phyloP scores from a whole-genome alignment of 768 basidiomycete species.

The Russula abietina region DNA sequence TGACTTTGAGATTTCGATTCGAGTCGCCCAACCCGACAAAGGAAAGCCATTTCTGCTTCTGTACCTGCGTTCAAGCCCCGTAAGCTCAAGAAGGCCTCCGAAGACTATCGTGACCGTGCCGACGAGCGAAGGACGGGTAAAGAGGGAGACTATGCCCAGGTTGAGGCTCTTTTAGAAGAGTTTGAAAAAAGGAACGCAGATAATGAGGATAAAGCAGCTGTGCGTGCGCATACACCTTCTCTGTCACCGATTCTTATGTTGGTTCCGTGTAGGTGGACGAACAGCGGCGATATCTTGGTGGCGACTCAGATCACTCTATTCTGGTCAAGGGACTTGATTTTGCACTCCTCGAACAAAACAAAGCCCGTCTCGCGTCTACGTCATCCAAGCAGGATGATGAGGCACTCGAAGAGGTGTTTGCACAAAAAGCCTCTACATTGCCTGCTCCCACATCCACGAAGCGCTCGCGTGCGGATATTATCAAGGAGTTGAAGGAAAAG shows the following conservation, averaged over 20 bases:
- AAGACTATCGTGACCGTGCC: constrained; percentile 68
- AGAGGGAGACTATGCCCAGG: constrained; percentile 69
- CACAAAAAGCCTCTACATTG: constrained; percentile 36
- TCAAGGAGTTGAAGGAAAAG: constrained; percentile 66
- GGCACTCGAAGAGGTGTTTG: constrained; percentile 70
- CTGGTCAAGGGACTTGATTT: constrained; percentile 88
- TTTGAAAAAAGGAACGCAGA: constrained; percentile 64
- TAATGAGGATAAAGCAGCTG: constrained; percentile 53
- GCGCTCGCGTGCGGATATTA: constrained; percentile 71
- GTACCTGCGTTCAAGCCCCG: constrained; percentile 76
- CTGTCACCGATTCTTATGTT: neutral
- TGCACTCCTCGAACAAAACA: constrained; percentile 79
- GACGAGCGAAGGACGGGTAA: constrained; percentile 62
- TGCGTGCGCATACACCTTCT: constrained; percentile 32
- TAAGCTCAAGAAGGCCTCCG: constrained; percentile 52
- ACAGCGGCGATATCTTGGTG: constrained; percentile 72
- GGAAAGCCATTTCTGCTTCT: constrained; percentile 45
- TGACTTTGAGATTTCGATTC: neutral
- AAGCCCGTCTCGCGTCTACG: constrained; percentile 49
- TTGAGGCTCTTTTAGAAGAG: constrained; percentile 76
- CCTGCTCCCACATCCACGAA: constrained; percentile 43
- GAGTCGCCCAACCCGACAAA: constrained; percentile 22
- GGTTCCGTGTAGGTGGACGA: constrained; percentile 52
- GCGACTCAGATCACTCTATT: constrained; percentile 78
- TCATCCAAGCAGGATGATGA: constrained; percentile 65